Percentiles rank a stretch among this genome's conserved stretches.
These are phyloP conservation scores for Phaeosphaeriaceae sp. DNA, from an alignment of 2,329 filamentous ascomycete species.

Conservation along the genomic window DNA sequence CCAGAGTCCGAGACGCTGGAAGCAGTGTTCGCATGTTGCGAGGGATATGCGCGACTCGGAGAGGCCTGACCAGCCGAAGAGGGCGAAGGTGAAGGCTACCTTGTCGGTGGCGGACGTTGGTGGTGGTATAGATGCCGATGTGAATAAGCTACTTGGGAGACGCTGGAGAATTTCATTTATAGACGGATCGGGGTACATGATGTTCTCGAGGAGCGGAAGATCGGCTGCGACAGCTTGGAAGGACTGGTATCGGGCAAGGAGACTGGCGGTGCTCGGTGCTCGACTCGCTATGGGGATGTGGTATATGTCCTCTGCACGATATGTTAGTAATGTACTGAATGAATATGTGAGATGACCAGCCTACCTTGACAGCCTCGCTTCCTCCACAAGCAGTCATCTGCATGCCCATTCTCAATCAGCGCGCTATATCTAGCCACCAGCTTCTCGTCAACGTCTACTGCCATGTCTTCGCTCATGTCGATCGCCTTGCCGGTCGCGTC, in stretches of 20 bases:
- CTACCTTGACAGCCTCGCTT: slow-evolving; percentile 85
- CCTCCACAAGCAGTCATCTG: slow-evolving; percentile 84
- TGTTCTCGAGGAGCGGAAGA: slow-evolving; percentile 42
- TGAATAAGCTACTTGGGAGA: slow-evolving; percentile 34
- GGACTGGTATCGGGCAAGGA: slow-evolving; percentile 51
- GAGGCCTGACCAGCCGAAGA: slow-evolving; percentile 60
- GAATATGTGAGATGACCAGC: slow-evolving; percentile 13
- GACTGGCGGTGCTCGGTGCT: slow-evolving; percentile 45
- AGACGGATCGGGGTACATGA: slow-evolving; percentile 39
- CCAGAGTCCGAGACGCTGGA: slow-evolving; percentile 89
- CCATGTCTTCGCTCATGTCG: slow-evolving; percentile 57
- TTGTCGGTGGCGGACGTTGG: slow-evolving; percentile 25
- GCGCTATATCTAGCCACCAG: slow-evolving; percentile 78
- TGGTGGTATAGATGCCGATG: slow-evolving; percentile 21
- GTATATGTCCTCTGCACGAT: slow-evolving; percentile 65
- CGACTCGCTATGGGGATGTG: slow-evolving; percentile 57
- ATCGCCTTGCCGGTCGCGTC: slow-evolving; percentile 53
- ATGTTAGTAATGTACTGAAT: slow-evolving; percentile 18
- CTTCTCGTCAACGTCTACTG: slow-evolving; percentile 61
- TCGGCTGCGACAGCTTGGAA: slow-evolving; percentile 43
- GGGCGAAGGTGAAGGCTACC: slow-evolving; percentile 43
- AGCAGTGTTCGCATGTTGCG: slow-evolving; percentile 82
- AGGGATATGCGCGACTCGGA: slow-evolving; percentile 72
- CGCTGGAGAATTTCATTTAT: slow-evolving; percentile 34
- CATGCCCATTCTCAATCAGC: slow-evolving; percentile 76